Conservation (phyloP, 2,329 filamentous ascomycete genomes). For the Colletotrichum spaethianum region DNA sequence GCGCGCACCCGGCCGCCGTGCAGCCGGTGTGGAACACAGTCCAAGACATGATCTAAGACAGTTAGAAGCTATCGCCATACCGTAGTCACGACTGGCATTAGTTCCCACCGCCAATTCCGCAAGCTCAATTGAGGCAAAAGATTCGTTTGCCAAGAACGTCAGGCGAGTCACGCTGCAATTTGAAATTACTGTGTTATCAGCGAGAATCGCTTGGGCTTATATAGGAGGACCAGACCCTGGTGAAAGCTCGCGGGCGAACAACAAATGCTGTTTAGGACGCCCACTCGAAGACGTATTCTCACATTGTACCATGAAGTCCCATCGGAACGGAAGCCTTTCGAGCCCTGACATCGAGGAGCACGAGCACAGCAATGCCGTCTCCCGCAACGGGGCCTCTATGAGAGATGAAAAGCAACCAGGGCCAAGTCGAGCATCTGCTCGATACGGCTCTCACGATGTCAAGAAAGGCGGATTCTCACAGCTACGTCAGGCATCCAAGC, state of each 20-base stretch:
- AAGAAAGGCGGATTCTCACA: slow-evolving; percentile 46
- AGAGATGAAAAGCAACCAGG: not conserved
- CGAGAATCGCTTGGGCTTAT: not conserved
- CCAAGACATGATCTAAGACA: slow-evolving; percentile 35
- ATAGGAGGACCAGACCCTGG: not conserved
- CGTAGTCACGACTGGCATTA: not conserved
- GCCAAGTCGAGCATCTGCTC: slow-evolving; percentile 15
- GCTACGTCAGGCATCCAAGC: slow-evolving; percentile 63
- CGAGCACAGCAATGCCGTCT: not conserved
- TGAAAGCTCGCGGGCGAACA: not conserved
- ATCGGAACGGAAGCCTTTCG: slow-evolving; percentile 25
- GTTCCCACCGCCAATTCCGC: not conserved
- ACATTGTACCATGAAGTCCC: slow-evolving; percentile 18
- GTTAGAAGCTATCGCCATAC: not conserved
- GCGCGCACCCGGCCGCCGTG: slow-evolving; percentile 5
- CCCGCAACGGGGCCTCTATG: not conserved
- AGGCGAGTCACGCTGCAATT: not conserved
- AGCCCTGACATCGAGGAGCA: slow-evolving; percentile 2
- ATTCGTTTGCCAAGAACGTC: not conserved
- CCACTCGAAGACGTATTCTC: not conserved
- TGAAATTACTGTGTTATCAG: too few relatives aligned
- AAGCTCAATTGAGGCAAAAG: not conserved
- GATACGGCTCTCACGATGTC: slow-evolving; percentile 36
- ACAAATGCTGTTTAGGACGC: too few relatives aligned
- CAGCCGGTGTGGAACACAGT: slow-evolving; percentile 6